Percentiles rank a stretch among this genome's conserved stretches.
These are phyloP conservation scores for Yamadazyma nakazawae DNA, from an alignment of 805 yeast genomes.

Conservation along the genomic window DNA sequence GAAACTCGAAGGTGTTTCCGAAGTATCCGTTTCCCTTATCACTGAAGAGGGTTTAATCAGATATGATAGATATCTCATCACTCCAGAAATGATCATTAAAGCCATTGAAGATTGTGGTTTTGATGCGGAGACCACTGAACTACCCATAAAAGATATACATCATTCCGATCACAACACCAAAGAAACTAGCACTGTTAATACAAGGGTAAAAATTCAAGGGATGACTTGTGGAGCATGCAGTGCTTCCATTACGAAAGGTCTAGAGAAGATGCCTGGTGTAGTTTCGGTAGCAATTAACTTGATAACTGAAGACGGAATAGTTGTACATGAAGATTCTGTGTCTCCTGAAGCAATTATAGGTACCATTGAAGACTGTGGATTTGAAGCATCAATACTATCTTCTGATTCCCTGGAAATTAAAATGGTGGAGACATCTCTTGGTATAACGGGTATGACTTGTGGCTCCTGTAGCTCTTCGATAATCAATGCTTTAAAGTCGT, in stretches of 20 bases:
- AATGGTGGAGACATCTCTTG: conserved; percentile 14
- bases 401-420: not conserved
- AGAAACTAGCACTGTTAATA: not conserved
- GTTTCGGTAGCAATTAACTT: conserved; percentile 28
- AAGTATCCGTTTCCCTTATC: conserved; percentile 62
- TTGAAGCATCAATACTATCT: conserved; percentile 35
- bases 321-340: conserved; percentile 23
- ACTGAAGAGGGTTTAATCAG: conserved; percentile 65
- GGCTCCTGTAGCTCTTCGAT: conserved; percentile 77
- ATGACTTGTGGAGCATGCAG: conserved; percentile 45
- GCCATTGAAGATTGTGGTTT: conserved; percentile 54
- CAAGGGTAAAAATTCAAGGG: conserved; percentile 61
- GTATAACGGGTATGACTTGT: conserved; percentile 84
- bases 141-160: not conserved
- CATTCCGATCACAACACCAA: no score
- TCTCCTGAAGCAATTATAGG: conserved; percentile 16
- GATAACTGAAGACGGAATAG: conserved; percentile 35
- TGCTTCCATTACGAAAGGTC: conserved; percentile 34
- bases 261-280: conserved; percentile 25
- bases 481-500: conserved; percentile 46
- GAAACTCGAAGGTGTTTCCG: conserved; percentile 46
- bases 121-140: conserved; percentile 28
- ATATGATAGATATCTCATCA: conserved; percentile 32
- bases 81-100: conserved; percentile 16
- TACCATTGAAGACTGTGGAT: conserved; percentile 51